Base-by-base conservation (phyloP, 2,329 filamentous ascomycete species). In the Hymenoscyphus fructigenus region DNA sequence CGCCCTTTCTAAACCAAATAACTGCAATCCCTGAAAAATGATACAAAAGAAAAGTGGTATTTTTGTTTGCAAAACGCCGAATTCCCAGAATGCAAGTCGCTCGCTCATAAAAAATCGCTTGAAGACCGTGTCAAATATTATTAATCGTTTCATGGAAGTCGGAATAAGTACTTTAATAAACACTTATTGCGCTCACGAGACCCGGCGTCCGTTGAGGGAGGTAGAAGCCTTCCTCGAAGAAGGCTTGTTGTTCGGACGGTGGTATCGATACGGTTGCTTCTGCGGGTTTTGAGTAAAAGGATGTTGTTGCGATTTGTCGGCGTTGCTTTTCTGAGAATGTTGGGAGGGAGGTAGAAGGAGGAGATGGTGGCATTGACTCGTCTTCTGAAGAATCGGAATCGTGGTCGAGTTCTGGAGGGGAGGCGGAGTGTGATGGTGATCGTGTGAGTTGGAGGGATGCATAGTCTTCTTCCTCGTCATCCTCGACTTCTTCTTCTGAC, bases 331-430 rank as follows among this genome's bases (percentile, higher is more conserved):
- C 81, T 57, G 83, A 79, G 74, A 92, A 90, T 50, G 82, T 78
- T 66, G 85, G 81, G 61, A 92, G 79, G 41, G 83, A 32, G 59
- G 68, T 62, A n/a, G 71, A 70, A n/a, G 75, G 73, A 38, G 75
- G 74, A 36, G 75, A 75, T 23, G 88, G 89, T 7, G 91, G 91
- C 86, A 91, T 81, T 58, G 83, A 79, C 70, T 91, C 88, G 78
- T 93, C 90, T 72, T 92, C 90, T 64, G 87, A 88, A 1, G 86
- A 88, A 61, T 82, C 79, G 53, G 84, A 85, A 75, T 92, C 90
- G 68, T 86, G 82, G 70, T 88, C 83, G 65, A 92, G 85, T 76
- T 91, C 90, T 9, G 90, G 90, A 61, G 90, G 83, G 6, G 59
- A 60, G 61, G 87, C 64, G 9, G 82, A 81, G 78, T 88, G 88